Evolutionary conservation across 2,329 filamentous ascomycete genomes (phyloP), one percentile per base, ranked within the genome.

Genomic region (Fusarium nygamai): DNA sequence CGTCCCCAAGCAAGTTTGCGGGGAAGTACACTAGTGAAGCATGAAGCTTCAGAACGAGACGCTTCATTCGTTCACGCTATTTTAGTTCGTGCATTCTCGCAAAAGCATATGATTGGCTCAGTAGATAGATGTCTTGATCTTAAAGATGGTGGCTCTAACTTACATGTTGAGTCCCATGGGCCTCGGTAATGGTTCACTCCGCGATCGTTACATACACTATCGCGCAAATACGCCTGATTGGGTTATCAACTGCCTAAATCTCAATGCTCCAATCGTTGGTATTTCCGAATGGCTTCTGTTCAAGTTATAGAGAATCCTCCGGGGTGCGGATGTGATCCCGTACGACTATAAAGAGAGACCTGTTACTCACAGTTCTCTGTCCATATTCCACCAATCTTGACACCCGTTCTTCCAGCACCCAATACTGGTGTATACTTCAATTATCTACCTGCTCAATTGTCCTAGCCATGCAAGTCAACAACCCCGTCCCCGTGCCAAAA

Each of bases 201-300:
- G 19, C 51, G 8, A 38, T 16, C 10, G 2, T 1, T 22, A 19
- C 34, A 2, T 54, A 20, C 34, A 34, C 8, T 24, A 29, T 22
- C 20, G 4, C 51, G 51, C 24, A 56, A 56, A 56, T 39, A 29
- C 2, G 11, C 13, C 5, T 56, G 16, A 56, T 56, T 56, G 20
- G 51, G 1, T 31, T 38, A 8, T 9, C 2, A 14, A n/a, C 34
- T n/a, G 1, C 34, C 3, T n/a, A 5, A 0, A 1, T n/a, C 11
- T n/a, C 24, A 41, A 56, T 8, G 10, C 1, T 10, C 51, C 34
- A 56, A 41, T 56, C 20, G 19, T 6, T 12, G 3, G 1, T 41
- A 41, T 41, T 56, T 56, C 24, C 34, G 38, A 24, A 38, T 22
- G 24, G 14, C 0, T 53, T 38, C 7, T 10, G 13, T 17, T 27